Evolutionary conservation across 169 alveolate genomes (phyloP).

Genomic region (Hepatocystis sp.): DNA sequence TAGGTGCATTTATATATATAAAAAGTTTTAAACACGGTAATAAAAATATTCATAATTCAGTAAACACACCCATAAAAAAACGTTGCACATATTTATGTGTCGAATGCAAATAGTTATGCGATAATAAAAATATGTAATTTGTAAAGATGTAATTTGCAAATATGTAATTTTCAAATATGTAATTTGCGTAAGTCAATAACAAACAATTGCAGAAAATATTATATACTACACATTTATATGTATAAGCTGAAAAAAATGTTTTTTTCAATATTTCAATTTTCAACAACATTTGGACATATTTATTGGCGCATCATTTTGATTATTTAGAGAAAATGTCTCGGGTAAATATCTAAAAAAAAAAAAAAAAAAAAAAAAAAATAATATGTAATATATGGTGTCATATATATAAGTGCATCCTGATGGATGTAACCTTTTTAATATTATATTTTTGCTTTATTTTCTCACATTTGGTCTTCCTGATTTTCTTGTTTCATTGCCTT

Average conservation of each 20-base stretch:
- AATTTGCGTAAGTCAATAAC: constrained; percentile 22
- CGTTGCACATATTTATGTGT: too few relatives aligned
- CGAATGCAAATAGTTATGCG: not conserved
- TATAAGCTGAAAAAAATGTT: constrained; percentile 19
- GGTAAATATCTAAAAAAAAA: constrained; percentile 74
- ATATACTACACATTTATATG: too few relatives aligned
- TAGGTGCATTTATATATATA: constrained; percentile 4
- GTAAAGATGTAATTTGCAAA: not conserved
- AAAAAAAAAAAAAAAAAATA: constrained; percentile 8
- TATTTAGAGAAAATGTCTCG: constrained; percentile 66
- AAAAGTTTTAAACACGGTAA: not conserved
- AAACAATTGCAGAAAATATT: constrained; percentile 13
- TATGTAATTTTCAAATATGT: too few relatives aligned
- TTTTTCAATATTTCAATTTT: constrained; percentile 12
- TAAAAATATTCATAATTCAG: constrained; percentile 3
- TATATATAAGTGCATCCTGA: not conserved
- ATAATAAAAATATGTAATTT: constrained; percentile 7
- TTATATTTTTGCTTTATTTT: constrained; percentile 27
- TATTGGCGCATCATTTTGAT: constrained; percentile 44
- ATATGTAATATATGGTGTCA: not conserved
- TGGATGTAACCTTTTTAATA: too few relatives aligned
- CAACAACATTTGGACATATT: constrained; percentile 57
- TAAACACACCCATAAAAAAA: not conserved
- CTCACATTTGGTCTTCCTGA: constrained; percentile 89
- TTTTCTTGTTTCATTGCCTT: constrained; percentile 89